A percentile compares a stretch with the other conserved stretches of the same genome.
phyloP scores from a whole-genome alignment of 2,329 filamentous ascomycete genomes.

The Fusarium robinianum region DNA sequence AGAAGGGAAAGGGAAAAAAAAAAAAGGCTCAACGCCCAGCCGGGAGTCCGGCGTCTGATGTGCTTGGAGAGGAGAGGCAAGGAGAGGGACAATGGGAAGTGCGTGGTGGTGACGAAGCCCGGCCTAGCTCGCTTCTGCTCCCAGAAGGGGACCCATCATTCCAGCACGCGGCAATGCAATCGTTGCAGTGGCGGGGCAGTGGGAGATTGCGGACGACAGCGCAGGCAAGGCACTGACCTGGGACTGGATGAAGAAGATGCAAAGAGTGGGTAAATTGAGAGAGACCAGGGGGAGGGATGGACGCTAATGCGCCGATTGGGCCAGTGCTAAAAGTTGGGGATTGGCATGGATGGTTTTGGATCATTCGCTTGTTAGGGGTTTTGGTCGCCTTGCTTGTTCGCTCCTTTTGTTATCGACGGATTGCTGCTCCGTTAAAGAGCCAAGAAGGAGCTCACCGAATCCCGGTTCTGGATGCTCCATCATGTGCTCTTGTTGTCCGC shows the following conservation, averaged over 20 bases:
- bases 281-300: slow-evolving; percentile 1
- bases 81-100: slow-evolving; percentile 14
- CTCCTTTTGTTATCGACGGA: slow-evolving; percentile 3
- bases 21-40: slow-evolving; percentile 10
- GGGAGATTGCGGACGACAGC: slow-evolving; percentile 19
- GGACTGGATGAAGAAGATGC: not conserved
- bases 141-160: slow-evolving; percentile 17
- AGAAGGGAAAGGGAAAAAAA: slow-evolving; percentile 1
- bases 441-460: slow-evolving; percentile 4
- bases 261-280: slow-evolving; percentile 6
- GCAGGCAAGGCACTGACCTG: not conserved
- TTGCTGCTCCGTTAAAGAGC: too few species aligned
- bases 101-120: slow-evolving; percentile 15
- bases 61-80: slow-evolving; percentile 7
- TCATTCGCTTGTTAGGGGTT: slow-evolving; percentile 1
- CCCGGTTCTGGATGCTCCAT: slow-evolving; percentile 2
- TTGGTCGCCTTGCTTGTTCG: not conserved
- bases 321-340: slow-evolving; percentile 27
- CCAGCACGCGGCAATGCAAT: slow-evolving; percentile 25
- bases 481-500: slow-evolving; percentile 9
- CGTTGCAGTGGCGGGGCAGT: slow-evolving; percentile 24
- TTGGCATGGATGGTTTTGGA: slow-evolving; percentile 11
- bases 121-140: slow-evolving; percentile 1
- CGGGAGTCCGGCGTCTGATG: slow-evolving; percentile 8
- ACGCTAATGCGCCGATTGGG: slow-evolving; percentile 21